A percentile compares a stretch with the other conserved stretches of the same genome.
Evolutionary conservation across 352 stramenopile species (phyloP).

Genomic region (Hyaloperonospora arabidopsidis): DNA sequence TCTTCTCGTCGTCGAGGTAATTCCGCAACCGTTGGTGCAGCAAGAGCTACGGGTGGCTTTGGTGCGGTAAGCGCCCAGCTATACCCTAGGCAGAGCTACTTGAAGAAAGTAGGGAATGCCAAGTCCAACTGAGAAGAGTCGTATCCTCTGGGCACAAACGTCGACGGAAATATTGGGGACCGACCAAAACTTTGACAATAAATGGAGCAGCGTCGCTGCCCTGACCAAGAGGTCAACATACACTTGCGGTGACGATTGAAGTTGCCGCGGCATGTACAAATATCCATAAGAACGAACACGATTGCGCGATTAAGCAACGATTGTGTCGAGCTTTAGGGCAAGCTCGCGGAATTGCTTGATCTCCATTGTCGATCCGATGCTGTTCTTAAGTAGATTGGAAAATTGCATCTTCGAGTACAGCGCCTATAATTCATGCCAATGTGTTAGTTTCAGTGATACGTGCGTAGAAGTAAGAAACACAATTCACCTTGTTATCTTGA

Average conservation of each 20-base stretch:
- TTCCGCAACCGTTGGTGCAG: conserved; percentile 53
- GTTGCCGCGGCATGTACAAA: conserved; percentile 30
- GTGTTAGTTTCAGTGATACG: conserved; percentile 3
- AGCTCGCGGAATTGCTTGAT: conserved; percentile 50
- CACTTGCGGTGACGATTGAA: conserved; percentile 30
- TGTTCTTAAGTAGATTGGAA: conserved; percentile 60
- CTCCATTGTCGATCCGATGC: conserved; percentile 45
- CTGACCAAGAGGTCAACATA: conserved; percentile 13
- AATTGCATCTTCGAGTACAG: conserved; percentile 54
- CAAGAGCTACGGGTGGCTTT: conserved; percentile 49
- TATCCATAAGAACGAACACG: conserved; percentile 20
- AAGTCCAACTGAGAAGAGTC: neutral
- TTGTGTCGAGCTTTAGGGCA: conserved; percentile 53
- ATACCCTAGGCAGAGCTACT: neutral
- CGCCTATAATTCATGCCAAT: conserved; percentile 26
- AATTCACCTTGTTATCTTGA: conserved; percentile 52
- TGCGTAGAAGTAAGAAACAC: neutral
- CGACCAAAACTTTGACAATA: conserved; percentile 1
- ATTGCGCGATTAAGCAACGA: conserved; percentile 31
- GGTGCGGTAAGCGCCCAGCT: conserved; percentile 20
- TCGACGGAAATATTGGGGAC: conserved; percentile 1
- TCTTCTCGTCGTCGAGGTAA: conserved; percentile 51
- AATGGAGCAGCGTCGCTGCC: neutral
- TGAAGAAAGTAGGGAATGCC: conserved; percentile 4
- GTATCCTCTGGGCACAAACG: neutral